Conservation (phyloP, 176 grass and related monocot species). For the Eleusine indica region DNA sequence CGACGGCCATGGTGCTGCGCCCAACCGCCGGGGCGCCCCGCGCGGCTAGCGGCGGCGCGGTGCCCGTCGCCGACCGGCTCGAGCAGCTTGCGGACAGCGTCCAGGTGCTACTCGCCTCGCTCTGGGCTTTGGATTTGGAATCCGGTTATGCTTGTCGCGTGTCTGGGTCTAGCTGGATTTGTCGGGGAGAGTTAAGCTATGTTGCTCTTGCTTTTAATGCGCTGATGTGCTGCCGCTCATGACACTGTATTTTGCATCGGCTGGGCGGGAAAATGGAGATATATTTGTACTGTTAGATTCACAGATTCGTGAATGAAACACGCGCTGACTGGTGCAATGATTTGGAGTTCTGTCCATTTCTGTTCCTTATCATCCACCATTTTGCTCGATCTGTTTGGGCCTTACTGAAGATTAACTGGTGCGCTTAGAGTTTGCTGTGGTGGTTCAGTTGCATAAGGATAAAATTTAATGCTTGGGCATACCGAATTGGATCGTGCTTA, state of each 20-base stretch:
- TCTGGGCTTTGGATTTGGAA: background rate
- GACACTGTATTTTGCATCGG: background rate
- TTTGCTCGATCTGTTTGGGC: background rate
- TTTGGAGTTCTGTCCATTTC: background rate
- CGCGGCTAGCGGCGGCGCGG: constrained; percentile 8
- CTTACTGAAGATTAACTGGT: background rate
- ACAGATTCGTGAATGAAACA: background rate
- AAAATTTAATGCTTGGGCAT: constrained; percentile 3
- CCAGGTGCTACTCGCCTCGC: constrained; percentile 47
- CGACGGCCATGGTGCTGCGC: constrained; percentile 39
- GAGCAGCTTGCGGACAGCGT: constrained; percentile 66
- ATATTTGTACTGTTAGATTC: background rate
- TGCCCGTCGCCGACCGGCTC: constrained; percentile 51
- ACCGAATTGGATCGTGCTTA: background rate
- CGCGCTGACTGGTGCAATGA: background rate
- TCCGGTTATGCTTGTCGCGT: background rate
- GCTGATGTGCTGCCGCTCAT: background rate
- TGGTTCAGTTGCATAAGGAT: background rate
- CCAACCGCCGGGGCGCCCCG: constrained; percentile 48
- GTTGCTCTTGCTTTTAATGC: background rate
- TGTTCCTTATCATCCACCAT: background rate
- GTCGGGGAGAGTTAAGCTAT: background rate
- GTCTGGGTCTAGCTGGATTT: constrained; percentile 9
- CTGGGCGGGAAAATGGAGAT: background rate
- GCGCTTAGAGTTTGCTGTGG: background rate